Base-by-base conservation (phyloP, 257 asterid genomes). In the Scutellaria baicalensis region DNA sequence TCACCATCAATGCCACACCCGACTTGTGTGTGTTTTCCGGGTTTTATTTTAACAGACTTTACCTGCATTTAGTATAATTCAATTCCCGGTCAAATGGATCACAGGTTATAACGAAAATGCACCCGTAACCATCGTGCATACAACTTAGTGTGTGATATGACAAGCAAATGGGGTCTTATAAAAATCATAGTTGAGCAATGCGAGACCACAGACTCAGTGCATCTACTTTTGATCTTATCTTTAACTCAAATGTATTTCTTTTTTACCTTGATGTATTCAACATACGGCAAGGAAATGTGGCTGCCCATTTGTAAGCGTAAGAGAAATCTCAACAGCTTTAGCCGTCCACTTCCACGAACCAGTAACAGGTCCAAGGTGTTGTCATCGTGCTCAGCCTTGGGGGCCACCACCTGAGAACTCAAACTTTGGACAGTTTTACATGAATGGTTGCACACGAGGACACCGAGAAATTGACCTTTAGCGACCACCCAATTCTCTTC, bases 1-100 rank as follows among this genome's bases (percentile, higher is more conserved):
- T 94, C 99, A 16, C 99, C 99, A 55, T 94, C 99, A 5, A 94
- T 91, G 69, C 99, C 99, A 78, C 97, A 89, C 59, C 97, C 94
- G 49, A 72, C 88, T 77, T 87, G 91, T 3, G 97, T 81, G 81
- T 70, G 94, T 78, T 89, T 94, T 50, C 96, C 97, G 0, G 96
- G 96, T 77, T 85, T 94, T 5, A 94, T 74, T 84, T 84, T 94
- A 62, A 94, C 99, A 0, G 96, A 89, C 80, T 91, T 94, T 8
- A 91, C 97, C 99, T 94, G 92, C 85, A 84, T 70, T 65, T 38
- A 68, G 71, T 16, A 38, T 47, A 57, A 73, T 23, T 23, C 31
- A 39, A 39, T 52, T 44, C 33, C 39, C 51, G 50, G 69, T 66
- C 51, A 69, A 61, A 42, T n/a, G 38, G 14, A 39, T 50, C 31